These are phyloP conservation scores for Blastosporella zonata DNA, from an alignment of 1,284 basidiomycete species.

Conservation along the genomic window DNA sequence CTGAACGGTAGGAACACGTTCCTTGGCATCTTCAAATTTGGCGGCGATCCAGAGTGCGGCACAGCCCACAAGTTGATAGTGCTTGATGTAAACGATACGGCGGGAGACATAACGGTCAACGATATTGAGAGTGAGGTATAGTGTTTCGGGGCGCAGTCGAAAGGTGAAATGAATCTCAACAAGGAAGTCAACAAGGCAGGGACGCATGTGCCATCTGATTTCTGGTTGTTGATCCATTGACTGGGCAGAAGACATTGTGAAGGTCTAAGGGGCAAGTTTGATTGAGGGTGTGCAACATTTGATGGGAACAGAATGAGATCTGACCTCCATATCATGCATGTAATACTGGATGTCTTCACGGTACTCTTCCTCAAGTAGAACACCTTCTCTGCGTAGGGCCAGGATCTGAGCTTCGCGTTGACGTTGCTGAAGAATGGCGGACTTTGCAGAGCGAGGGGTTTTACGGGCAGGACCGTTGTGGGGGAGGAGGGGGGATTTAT, in stretches of 20 bases:
- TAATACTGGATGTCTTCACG: slow-evolving; percentile 88
- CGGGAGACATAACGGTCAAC: slow-evolving; percentile 99
- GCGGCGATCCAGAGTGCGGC: slow-evolving; percentile 98
- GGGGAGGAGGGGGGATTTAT: slow-evolving; percentile 52
- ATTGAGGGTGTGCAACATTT: slow-evolving; percentile 12
- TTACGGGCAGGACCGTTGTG: slow-evolving; percentile 47
- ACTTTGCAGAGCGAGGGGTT: slow-evolving; percentile 62
- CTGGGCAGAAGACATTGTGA: slow-evolving; percentile 84
- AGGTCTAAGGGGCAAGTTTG: slow-evolving; percentile 46
- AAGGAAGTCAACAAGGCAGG: slow-evolving; percentile 97
- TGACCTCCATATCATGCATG: slow-evolving; percentile 98
- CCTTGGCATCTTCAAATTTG: slow-evolving; percentile 99
- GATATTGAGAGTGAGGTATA: slow-evolving; percentile 98
- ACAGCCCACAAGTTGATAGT: slow-evolving; percentile 99
- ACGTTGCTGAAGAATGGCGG: slow-evolving; percentile 56
- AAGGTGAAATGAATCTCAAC: slow-evolving; percentile 98
- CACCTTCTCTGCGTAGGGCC: slow-evolving; percentile 65
- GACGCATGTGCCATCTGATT: slow-evolving; percentile 98
- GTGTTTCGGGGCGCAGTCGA: slow-evolving; percentile 94
- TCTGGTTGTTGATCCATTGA: slow-evolving; percentile 99
- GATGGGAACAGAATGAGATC: slow-evolving; percentile 30
- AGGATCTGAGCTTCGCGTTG: slow-evolving; percentile 66
- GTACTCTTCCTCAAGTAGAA: slow-evolving; percentile 90
- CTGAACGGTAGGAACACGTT: slow-evolving; percentile 92
- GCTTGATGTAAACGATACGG: slow-evolving; percentile 97